Percentiles rank a stretch among this genome's conserved stretches.
Evolutionary conservation across 1,284 basidiomycete species (phyloP).

Genomic region (Pseudozyma tsukubaensis): DNA sequence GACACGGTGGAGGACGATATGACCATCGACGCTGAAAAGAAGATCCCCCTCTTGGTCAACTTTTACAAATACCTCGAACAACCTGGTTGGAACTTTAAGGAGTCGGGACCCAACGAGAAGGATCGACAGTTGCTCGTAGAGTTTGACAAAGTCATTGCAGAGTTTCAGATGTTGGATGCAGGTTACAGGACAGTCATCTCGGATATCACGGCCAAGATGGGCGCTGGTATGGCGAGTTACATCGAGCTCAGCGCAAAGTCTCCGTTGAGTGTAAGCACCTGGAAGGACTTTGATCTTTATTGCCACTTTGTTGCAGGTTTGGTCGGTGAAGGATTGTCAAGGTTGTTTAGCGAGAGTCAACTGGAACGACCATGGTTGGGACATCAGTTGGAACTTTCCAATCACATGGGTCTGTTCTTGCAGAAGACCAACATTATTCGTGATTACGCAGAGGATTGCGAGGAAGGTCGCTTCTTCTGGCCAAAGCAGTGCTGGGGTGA

Average conservation of each 20-base stretch:
- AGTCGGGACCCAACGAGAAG: constrained; percentile 86
- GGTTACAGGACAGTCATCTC: constrained; percentile 84
- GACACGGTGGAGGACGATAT: constrained; percentile 99
- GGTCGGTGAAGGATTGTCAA: constrained; percentile 94
- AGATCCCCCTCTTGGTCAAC: constrained; percentile 84
- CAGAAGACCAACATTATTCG: constrained; percentile 99
- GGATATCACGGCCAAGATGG: constrained; percentile 80
- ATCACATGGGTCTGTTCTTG: constrained; percentile 94
- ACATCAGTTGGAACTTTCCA: constrained; percentile 85
- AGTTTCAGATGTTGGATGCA: constrained; percentile 74
- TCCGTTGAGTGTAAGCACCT: constrained; percentile 55
- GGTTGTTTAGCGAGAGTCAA: constrained; percentile 86
- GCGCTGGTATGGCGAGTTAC: constrained; percentile 93
- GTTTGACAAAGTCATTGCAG: constrained; percentile 85
- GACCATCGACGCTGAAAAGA: constrained; percentile 86
- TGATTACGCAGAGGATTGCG: constrained; percentile 92
- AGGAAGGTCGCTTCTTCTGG: constrained; percentile 91
- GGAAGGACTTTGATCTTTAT: constrained; percentile 90
- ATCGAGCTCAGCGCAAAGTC: constrained; percentile 56
- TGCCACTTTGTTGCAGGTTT: constrained; percentile 99
- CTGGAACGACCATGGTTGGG: constrained; percentile 84
- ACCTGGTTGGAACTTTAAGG: constrained; percentile 88
- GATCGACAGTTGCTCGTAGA: constrained; percentile 88
- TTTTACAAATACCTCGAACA: constrained; percentile 86
- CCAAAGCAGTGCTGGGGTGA: constrained; percentile 88